phyloP scores from a whole-genome alignment of 139 green algal species.

The Chlorella sp. region DNA sequence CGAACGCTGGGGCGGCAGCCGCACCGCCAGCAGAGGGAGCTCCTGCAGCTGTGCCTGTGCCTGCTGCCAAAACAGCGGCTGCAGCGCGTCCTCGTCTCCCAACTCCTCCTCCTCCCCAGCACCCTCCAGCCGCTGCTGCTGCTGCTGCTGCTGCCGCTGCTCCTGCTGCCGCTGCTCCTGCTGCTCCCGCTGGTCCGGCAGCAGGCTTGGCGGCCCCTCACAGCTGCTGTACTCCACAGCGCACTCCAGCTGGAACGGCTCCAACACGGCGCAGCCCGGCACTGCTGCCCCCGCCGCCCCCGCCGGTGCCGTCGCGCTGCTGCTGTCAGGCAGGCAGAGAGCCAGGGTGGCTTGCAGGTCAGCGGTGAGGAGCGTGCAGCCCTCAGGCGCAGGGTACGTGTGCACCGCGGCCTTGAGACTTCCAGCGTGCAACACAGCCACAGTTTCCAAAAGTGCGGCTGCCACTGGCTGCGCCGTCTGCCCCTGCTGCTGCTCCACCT shows the following conservation, averaged over 20 bases:
- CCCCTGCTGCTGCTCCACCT: not conserved
- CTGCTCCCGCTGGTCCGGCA: not conserved
- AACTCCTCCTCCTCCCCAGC: not conserved
- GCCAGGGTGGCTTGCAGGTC: slow-evolving; percentile 7
- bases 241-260: slow-evolving; percentile 26
- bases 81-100: not conserved
- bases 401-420: slow-evolving; percentile 9
- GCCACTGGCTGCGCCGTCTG: not conserved
- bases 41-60: slow-evolving; percentile 12
- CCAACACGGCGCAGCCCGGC: not conserved
- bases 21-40: slow-evolving; percentile 27
- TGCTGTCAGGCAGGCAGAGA: slow-evolving; percentile 27
- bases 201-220: not conserved
- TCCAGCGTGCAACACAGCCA: slow-evolving; percentile 9
- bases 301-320: not conserved
- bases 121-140: not conserved
- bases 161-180: not conserved
- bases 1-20: not conserved
- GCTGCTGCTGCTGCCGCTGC: no score
- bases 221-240: slow-evolving; percentile 13
- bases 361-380: not conserved
- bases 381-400: slow-evolving; percentile 1
- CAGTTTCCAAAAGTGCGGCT: not conserved
- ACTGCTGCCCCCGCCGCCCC: not conserved
- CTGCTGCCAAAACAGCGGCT: slow-evolving; percentile 4